Evolutionary conservation across 73 alveolate genomes (phyloP).

Genomic region (Symbiodinium natans): DNA sequence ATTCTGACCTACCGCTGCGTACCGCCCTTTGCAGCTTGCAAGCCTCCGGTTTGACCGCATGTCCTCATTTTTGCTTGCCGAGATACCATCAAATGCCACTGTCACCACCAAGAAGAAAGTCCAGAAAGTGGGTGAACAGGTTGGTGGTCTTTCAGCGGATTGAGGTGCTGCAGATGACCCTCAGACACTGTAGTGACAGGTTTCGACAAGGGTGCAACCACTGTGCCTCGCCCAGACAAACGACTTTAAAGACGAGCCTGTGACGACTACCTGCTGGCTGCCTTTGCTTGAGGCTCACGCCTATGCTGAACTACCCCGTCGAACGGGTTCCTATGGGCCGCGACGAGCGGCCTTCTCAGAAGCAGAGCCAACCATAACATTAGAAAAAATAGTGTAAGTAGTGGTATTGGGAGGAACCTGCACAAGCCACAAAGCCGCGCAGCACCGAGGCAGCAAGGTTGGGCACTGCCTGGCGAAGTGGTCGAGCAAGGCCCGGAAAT

Average conservation of each 20-base stretch:
- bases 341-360: conserved; percentile 10
- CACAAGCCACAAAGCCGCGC: not conserved
- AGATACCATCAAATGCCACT: conserved; percentile 5
- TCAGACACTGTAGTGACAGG: not conserved
- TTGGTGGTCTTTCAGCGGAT: no score
- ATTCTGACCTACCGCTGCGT: conserved; percentile 57
- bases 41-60: not conserved
- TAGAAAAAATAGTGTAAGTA: no score
- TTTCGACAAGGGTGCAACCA: conserved; percentile 74
- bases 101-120: not conserved
- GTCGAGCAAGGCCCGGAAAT: not conserved
- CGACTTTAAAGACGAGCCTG: not conserved
- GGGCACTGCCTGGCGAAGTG: conserved; percentile 63
- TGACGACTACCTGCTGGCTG: not conserved
- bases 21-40: not conserved
- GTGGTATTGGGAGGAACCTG: not conserved
- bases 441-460: conserved; percentile 36
- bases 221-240: not conserved
- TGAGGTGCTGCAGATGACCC: no score
- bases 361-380: not conserved
- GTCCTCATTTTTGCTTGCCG: not conserved
- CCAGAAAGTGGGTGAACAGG: not conserved
- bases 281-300: conserved; percentile 11
- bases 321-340: conserved; percentile 14
- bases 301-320: conserved; percentile 35